Evolutionary conservation across 1,284 basidiomycete genomes (phyloP).

Genomic region (Rhizoctonia solani): DNA sequence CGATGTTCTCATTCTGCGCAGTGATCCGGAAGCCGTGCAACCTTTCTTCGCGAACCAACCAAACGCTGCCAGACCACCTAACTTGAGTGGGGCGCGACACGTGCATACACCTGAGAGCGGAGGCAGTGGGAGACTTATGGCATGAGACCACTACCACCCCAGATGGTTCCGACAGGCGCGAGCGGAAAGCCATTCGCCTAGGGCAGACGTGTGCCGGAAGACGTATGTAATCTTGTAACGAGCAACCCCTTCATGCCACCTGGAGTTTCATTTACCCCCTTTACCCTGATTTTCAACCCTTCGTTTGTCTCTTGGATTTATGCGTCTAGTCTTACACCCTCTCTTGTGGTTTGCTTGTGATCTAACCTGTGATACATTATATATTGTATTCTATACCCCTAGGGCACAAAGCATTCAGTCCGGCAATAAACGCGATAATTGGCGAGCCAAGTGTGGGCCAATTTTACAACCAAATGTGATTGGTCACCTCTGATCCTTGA

Average conservation of each 20-base stretch:
- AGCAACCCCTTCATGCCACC: not conserved
- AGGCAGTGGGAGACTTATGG: constrained; percentile 27
- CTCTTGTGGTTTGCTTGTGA: not conserved
- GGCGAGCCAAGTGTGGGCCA: too few relatives aligned
- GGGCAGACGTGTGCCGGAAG: not conserved
- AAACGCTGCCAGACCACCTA: not conserved
- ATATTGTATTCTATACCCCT: constrained; percentile 24
- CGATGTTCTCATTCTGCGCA: constrained; percentile 1
- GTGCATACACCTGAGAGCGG: constrained; percentile 21
- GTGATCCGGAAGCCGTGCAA: constrained; percentile 28
- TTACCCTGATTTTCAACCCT: not conserved
- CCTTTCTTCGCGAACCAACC: constrained; percentile 15
- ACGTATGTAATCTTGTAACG: not conserved
- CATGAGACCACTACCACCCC: constrained; percentile 13
- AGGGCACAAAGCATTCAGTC: too few relatives aligned
- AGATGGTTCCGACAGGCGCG: not conserved
- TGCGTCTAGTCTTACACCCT: too few relatives aligned
- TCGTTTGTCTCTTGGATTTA: not conserved
- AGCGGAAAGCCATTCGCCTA: not conserved
- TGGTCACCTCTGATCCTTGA: too few relatives aligned
- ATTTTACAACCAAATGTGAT: too few relatives aligned
- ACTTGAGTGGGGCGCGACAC: constrained; percentile 24
- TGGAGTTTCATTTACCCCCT: not conserved
- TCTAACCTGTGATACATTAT: constrained; percentile 6
- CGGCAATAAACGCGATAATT: too few relatives aligned